Evolutionary conservation across 2,329 filamentous ascomycete genomes (phyloP), one percentile per base, ranked within the genome.

Genomic region (Lecanoromycetidae sp.): DNA sequence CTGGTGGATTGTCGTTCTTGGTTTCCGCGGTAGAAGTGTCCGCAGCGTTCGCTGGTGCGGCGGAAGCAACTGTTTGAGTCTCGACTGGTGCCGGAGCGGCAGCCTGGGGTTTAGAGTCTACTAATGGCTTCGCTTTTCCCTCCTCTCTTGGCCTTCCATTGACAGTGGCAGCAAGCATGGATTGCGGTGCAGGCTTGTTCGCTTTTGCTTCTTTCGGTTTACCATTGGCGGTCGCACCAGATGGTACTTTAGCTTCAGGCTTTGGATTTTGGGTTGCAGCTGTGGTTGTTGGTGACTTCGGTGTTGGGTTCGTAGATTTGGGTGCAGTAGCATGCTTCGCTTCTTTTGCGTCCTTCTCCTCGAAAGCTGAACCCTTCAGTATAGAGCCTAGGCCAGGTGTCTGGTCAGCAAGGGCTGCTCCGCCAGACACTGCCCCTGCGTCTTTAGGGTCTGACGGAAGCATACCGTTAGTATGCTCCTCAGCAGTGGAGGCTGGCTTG

Each of bases 371-470:
- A 6, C 53, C 53, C 27, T 55, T 55, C 12, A 55, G 29, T 40
- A 55, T 48, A 15, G 52, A 44, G 22, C 53, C 53, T 17, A 55
- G 42, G 15, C 27, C 33, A 23, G 48, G 37, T 22, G 41, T 29
- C 29, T 45, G 25, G 10, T 37, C 34, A 9, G 34, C 34, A 20
- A 65, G 56, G 19, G 60, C 64, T 32, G 62, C 54, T n/a, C 62
- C 63, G 27, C 60, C 64, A 38, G 64, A 63, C 12, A 67, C 61
- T 30, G 60, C 57, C 39, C 54, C 56, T 54, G 61, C 60, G 30
- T 60, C 61, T 33, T 63, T 63, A 4, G 62, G 60, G 30, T 66
- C 61, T 26, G 63, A 61, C 5, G 67, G 65, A 55, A 65, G 66
- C 57, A 66, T 58, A 7, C 57, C 51, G 9, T 57, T 61, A 10